A percentile compares a stretch with the other conserved stretches of the same genome.
Conservation (phyloP, 164 flowering plant genomes). For the Berberis vulgaris region DNA sequence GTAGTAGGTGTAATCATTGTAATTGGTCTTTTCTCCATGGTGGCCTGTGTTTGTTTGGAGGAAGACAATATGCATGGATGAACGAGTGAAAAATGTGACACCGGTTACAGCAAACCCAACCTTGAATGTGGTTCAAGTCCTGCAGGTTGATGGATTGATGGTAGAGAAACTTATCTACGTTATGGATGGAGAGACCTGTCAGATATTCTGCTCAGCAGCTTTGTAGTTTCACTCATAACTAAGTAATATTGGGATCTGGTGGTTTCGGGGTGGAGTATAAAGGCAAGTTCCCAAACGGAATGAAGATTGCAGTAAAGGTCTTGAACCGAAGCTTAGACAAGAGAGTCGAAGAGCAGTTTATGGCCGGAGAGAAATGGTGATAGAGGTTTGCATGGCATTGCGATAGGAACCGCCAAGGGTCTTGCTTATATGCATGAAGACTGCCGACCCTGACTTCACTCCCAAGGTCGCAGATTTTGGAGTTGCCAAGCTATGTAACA, state of each 20-base stretch:
- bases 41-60: no score
- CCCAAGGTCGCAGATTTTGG: slow-evolving; percentile 8
- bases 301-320: slow-evolving; percentile 1
- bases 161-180: no score
- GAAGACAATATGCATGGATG: no score
- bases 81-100: no score
- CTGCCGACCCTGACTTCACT: background rate
- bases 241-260: background rate
- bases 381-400: background rate
- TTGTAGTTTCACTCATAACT: background rate
- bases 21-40: no score
- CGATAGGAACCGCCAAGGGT: slow-evolving; percentile 2
- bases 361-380: background rate
- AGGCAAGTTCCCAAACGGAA: slow-evolving; percentile 1
- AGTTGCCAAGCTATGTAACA: slow-evolving; percentile 2
- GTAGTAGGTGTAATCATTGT: no score
- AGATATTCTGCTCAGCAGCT: background rate
- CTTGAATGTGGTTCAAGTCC: no score
- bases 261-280: slow-evolving; percentile 5
- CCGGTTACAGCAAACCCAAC: no score
- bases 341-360: background rate
- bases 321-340: background rate
- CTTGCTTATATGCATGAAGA: slow-evolving; percentile 1
- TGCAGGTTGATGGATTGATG: no score
- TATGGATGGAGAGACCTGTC: slow-evolving; percentile 5